Base-by-base conservation (phyloP, 345 rosid species). In the Microthlaspi erraticum region DNA sequence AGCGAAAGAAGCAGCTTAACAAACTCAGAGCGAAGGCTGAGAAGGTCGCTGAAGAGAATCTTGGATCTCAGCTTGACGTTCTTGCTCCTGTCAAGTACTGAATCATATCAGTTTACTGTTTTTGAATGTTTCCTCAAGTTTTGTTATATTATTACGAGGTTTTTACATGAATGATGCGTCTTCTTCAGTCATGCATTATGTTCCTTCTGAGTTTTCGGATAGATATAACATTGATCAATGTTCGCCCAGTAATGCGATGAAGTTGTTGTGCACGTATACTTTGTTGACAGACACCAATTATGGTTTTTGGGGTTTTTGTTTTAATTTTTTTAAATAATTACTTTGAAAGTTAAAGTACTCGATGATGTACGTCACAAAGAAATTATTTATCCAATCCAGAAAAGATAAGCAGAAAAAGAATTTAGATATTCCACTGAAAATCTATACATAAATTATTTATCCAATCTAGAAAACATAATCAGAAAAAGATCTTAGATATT, bases 21-120 rank as follows among this genome's bases (percentile, higher is more conserved):
- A 91, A 88, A 60, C 87, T 91, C 45, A 83, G 88, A 82, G 80
- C 74, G 16, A 91, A 87, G 84, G 97, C 93, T n/a, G 93, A 88
- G 84, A 85, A 79, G 61, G 80, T 74, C 48, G 93, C 86, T 2
- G 96, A 88, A 55, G 96, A 87, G 77, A 88, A 88, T 74, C 93
- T 91, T 39, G 95, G 93, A 34, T 45, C 92, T 31, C 91, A 86
- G 55, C 60, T 87, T 42, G 92, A 82, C 20, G 45, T 91, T 72
- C 80, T 89, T 49, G 82, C 86, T 44, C 77, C 90, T 32, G 86
- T 89, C 48, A 89, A 78, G 69, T 89, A 87, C 63, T 86, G 81
- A 83, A 7, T 5, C 31, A 10, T 23, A 11, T 32, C 66, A 26
- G 36, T 48, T 2, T 5, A 8, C 45, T 58, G 53, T 65, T 46